Percentiles rank a stretch among this genome's conserved stretches.
Evolutionary conservation across 2,329 filamentous ascomycete species (phyloP).

Genomic region (Penicillium occitanis): DNA sequence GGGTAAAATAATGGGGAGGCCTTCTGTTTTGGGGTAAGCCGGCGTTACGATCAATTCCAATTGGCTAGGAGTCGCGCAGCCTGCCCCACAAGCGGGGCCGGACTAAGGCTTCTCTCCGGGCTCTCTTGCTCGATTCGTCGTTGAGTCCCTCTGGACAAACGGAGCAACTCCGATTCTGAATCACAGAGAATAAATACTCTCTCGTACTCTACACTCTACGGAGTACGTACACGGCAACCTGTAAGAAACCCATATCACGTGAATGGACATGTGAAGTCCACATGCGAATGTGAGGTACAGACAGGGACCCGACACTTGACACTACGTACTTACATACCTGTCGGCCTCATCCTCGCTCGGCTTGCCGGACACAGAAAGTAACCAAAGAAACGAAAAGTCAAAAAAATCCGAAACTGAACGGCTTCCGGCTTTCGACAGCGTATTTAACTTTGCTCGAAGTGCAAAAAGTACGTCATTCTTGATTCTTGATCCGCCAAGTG

Average conservation of each 20-base stretch:
- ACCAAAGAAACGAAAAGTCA: not conserved
- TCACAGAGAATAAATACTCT: no score
- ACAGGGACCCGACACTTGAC: not conserved
- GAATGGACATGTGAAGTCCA: not conserved
- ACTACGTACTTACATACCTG: not conserved
- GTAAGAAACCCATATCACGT: not conserved
- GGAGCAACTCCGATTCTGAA: not conserved
- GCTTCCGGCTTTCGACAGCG: no score
- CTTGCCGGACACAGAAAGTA: constrained; percentile 1
- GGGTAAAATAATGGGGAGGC: not conserved
- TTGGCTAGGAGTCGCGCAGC: not conserved
- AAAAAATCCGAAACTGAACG: not conserved
- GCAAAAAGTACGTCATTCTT: not conserved
- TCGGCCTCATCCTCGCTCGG: not conserved
- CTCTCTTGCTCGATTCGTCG: not conserved
- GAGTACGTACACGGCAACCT: no score
- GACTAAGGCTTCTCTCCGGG: not conserved
- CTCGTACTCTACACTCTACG: no score
- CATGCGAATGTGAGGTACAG: not conserved
- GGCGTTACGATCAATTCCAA: not conserved
- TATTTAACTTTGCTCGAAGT: not conserved
- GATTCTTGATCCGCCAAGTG: not conserved
- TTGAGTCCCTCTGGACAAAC: not conserved
- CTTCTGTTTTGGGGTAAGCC: not conserved
- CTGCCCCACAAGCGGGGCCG: not conserved